phyloP scores from a whole-genome alignment of 2,329 filamentous ascomycete genomes.

The Myriosclerotinia curreyana region DNA sequence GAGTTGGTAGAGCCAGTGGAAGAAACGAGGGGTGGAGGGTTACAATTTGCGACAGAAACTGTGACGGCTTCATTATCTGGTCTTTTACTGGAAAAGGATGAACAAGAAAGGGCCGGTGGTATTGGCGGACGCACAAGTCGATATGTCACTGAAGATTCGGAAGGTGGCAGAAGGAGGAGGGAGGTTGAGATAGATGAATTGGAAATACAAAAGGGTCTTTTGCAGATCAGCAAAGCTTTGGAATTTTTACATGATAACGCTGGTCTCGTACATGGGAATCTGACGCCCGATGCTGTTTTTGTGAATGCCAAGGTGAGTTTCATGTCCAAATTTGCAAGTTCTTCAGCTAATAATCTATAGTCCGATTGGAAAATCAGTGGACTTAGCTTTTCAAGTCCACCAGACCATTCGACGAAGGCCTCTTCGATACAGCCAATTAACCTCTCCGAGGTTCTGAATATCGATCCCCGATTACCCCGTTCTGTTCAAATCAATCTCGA shows the following conservation, averaged over 20 bases:
- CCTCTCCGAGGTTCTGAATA: conserved; percentile 77
- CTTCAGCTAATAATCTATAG: conserved; percentile 46
- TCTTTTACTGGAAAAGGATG: conserved; percentile 82
- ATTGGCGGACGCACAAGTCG: conserved; percentile 69
- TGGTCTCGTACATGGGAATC: conserved; percentile 86
- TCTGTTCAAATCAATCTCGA: conserved; percentile 87
- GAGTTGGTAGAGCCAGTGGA: conserved; percentile 94
- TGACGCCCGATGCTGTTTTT: conserved; percentile 90
- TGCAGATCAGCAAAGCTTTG: conserved; percentile 89
- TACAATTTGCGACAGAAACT: conserved; percentile 93
- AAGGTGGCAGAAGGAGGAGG: conserved; percentile 67
- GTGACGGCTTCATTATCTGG: conserved; percentile 86
- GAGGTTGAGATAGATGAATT: conserved; percentile 94
- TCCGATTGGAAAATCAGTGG: conserved; percentile 98
- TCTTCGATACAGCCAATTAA: conserved; percentile 77
- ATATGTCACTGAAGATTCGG: conserved; percentile 75
- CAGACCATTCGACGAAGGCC: conserved; percentile 69
- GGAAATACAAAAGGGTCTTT: conserved; percentile 92
- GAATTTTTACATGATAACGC: conserved; percentile 96
- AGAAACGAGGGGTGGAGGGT: conserved; percentile 82
- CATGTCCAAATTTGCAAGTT: conserved; percentile 8
- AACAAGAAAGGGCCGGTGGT: conserved; percentile 70
- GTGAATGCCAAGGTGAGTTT: conserved; percentile 80
- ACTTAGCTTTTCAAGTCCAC: conserved; percentile 82
- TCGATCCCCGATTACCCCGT: conserved; percentile 78